Conservation (phyloP, 345 rosid species). For the Hibiscus tridactylites region DNA sequence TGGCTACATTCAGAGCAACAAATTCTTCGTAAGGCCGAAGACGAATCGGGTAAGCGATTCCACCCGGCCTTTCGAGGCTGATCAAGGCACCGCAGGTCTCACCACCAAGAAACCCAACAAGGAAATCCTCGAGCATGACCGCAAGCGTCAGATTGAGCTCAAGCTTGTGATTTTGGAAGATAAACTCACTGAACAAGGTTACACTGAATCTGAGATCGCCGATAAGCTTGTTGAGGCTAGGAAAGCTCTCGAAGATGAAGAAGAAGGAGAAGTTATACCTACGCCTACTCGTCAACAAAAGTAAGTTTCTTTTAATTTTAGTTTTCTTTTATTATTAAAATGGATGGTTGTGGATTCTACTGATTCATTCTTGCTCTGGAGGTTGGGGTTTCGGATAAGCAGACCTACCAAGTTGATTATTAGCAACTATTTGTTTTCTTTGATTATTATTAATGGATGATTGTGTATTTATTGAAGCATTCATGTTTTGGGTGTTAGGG, state of each 20-base stretch:
- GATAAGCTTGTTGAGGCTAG: conserved; percentile 79
- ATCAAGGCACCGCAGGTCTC: conserved; percentile 79
- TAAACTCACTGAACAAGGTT: conserved; percentile 72
- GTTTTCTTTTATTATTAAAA: background rate
- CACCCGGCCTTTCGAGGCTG: conserved; percentile 60
- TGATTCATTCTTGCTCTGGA: background rate
- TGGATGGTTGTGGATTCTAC: background rate
- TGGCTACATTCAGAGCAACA: conserved; percentile 82
- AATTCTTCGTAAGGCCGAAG: conserved; percentile 69
- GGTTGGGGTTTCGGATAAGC: conserved; percentile 60
- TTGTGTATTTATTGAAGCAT: background rate
- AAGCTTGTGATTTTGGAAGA: conserved; percentile 76
- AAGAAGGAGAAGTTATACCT: conserved; percentile 1
- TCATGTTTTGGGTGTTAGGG: conserved; percentile 24
- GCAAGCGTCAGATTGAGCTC: conserved; percentile 88
- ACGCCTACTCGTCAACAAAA: background rate
- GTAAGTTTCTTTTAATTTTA: background rate
- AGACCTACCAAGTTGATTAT: conserved; percentile 75
- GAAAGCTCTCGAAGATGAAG: conserved; percentile 42
- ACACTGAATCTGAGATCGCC: conserved; percentile 67
- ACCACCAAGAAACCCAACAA: conserved; percentile 62
- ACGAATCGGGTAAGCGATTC: conserved; percentile 55
- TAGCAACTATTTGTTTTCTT: background rate
- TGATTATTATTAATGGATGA: background rate
- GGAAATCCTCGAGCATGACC: conserved; percentile 86